phyloP scores from a whole-genome alignment of 495 filamentous ascomycete species.

The Penicillium bovifimosum region DNA sequence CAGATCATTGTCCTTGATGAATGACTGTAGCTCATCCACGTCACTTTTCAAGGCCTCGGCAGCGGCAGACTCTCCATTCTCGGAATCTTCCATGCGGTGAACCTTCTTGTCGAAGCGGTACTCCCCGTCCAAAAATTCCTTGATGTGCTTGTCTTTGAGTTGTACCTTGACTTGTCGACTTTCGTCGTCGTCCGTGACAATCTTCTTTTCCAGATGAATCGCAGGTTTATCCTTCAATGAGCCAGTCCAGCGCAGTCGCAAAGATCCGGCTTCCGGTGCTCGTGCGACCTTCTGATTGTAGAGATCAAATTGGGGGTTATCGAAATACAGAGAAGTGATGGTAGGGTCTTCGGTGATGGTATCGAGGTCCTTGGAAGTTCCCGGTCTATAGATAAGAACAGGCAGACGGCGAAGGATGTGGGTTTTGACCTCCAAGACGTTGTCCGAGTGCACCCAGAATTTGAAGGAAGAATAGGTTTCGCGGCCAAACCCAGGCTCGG shows the following conservation, averaged over 20 bases:
- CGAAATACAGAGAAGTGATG: slow-evolving; percentile 94
- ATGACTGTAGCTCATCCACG: slow-evolving; percentile 72
- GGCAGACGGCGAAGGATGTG: slow-evolving; percentile 85
- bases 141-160: slow-evolving; percentile 91
- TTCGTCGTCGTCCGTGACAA: slow-evolving; percentile 63
- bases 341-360: slow-evolving; percentile 75
- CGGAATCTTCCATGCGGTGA: slow-evolving; percentile 69
- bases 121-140: slow-evolving; percentile 77
- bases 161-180: slow-evolving; percentile 72
- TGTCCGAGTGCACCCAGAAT: slow-evolving; percentile 96
- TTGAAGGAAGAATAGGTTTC: slow-evolving; percentile 87
- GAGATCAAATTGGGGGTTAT: slow-evolving; percentile 75
- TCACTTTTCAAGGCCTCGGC: slow-evolving; percentile 56
- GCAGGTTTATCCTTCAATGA: slow-evolving; percentile 71
- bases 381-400: slow-evolving; percentile 85
- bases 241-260: slow-evolving; percentile 89
- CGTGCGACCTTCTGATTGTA: slow-evolving; percentile 81
- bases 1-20: slow-evolving; percentile 70
- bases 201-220: slow-evolving; percentile 85
- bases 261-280: slow-evolving; percentile 68
- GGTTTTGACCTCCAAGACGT: slow-evolving; percentile 93
- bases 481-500: slow-evolving; percentile 40
- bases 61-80: slow-evolving; percentile 55
- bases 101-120: slow-evolving; percentile 91
- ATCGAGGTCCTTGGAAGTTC: slow-evolving; percentile 70